Evolutionary conservation across 1,284 basidiomycete species (phyloP).

Genomic region (Cryptococcus neoformans): DNA sequence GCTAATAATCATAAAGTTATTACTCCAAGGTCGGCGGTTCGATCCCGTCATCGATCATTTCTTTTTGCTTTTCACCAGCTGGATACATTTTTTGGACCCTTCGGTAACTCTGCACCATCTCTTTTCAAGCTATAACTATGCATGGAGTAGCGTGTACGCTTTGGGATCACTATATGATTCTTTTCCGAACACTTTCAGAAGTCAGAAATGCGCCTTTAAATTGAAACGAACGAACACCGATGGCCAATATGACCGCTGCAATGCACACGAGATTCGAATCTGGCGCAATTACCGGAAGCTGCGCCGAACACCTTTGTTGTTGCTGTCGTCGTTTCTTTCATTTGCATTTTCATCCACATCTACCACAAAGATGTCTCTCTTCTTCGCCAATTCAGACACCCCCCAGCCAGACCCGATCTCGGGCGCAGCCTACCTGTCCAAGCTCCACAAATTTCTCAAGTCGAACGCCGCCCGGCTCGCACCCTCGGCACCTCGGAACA

Average conservation of each 20-base stretch:
- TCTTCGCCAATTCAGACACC: not conserved
- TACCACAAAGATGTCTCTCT: constrained; percentile 1
- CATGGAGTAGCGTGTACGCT: no score
- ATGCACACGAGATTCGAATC: no score
- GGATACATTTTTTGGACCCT: not conserved
- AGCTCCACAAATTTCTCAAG: constrained; percentile 44
- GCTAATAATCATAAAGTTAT: not conserved
- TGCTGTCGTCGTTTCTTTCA: not conserved
- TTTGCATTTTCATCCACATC: not conserved
- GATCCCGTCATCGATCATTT: constrained; percentile 4
- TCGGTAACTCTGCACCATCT: not conserved
- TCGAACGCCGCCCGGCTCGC: constrained; percentile 41
- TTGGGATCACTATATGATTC: no score
- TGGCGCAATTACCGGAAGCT: no score
- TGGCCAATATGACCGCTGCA: no score
- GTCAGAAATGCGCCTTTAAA: no score
- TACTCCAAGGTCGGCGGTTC: constrained; percentile 6
- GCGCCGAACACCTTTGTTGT: not conserved
- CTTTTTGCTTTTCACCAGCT: not conserved
- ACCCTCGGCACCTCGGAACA: constrained; percentile 7
- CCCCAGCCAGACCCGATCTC: constrained; percentile 23
- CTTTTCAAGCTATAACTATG: no score
- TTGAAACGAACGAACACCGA: no score
- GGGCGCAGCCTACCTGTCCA: constrained; percentile 38
- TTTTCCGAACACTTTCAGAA: no score